These are phyloP conservation scores for Lepidium campestre DNA, from an alignment of 441 rosid species.

Conservation along the genomic window DNA sequence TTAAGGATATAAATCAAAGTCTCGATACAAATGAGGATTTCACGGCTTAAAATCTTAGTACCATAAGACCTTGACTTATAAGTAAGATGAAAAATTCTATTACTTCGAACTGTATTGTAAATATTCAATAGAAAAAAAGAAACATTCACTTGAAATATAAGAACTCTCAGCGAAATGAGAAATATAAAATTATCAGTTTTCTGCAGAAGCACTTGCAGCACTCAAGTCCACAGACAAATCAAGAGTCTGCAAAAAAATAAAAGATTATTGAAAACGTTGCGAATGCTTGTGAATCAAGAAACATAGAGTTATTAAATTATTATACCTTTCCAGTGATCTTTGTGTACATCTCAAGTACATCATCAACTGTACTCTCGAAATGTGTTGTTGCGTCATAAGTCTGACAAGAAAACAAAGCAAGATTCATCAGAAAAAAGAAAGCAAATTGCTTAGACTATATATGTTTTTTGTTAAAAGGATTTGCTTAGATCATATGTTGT, in stretches of 20 bases:
- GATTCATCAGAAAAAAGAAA: background rate
- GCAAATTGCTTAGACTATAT: background rate
- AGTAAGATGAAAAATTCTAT: background rate
- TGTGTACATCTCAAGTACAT: conserved; percentile 57
- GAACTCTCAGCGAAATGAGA: background rate
- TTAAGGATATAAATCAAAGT: no score
- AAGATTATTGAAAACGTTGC: background rate
- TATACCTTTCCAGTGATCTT: conserved; percentile 68
- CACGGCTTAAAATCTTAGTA: no score
- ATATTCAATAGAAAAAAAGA: background rate
- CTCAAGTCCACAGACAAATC: conserved; percentile 86
- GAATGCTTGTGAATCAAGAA: conserved; percentile 5
- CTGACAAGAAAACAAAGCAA: conserved; percentile 24
- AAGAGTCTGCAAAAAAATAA: conserved; percentile 40
- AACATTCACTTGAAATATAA: conserved; percentile 7
- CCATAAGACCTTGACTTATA: no score
- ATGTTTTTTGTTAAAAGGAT: no score
- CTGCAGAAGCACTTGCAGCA: conserved; percentile 72
- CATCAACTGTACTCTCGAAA: conserved; percentile 54
- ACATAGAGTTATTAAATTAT: background rate
- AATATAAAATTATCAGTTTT: background rate
- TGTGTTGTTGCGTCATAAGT: conserved; percentile 67
- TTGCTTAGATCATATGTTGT: background rate
- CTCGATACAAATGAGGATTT: no score
- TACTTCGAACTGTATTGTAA: background rate